Evolutionary conservation across 2,329 filamentous ascomycete species (phyloP), one percentile per base, ranked within the genome.

Genomic region (Hymenoscyphus fructigenus): DNA sequence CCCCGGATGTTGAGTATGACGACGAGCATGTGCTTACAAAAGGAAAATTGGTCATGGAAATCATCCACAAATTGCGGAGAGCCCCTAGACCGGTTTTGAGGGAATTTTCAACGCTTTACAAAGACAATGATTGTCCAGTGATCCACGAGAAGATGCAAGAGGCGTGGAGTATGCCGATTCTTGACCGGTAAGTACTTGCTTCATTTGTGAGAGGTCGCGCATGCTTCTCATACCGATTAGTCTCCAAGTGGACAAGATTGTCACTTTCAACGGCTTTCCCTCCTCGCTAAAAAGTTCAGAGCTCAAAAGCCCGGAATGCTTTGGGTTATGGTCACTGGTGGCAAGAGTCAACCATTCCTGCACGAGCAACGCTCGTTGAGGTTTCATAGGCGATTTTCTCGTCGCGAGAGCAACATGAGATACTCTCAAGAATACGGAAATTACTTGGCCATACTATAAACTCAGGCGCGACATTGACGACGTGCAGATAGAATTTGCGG

Each of bases 261-360:
- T 47, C n/a, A 9, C 3, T 9, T 20, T 20, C n/a, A n/a, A n/a
- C 10, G 6, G 14, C n/a, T n/a, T 47, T 9, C 14, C 41, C 17
- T 47, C 41, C 14, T 17, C 15, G 1, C 20, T 20, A 47, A 47
- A n/a, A 47, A n/a, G 1, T 47, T 20, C 34, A 36, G 34, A 47
- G 9, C 15, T 5, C 6, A 20, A 9, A 1, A 20, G 41, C n/a
- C 41, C 41, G 17, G 5, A 47, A 1, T 47, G 41, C 41, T n/a
- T n/a, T n/a, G 41, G 41, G 15, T 17, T 47, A 7, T 47, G 41
- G 41, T 47, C 17, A 47, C 41, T 47, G 6, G 41, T 2, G 2
- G 15, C 41, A n/a, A n/a, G 60, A 17, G 68, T 72, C 53, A 71
- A 71, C 32, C 70, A 72, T 32, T 65, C 65, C 17, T 71, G 71